phyloP scores from a whole-genome alignment of 2,329 filamentous ascomycete species.

The Cordyceps fumosorosea region DNA sequence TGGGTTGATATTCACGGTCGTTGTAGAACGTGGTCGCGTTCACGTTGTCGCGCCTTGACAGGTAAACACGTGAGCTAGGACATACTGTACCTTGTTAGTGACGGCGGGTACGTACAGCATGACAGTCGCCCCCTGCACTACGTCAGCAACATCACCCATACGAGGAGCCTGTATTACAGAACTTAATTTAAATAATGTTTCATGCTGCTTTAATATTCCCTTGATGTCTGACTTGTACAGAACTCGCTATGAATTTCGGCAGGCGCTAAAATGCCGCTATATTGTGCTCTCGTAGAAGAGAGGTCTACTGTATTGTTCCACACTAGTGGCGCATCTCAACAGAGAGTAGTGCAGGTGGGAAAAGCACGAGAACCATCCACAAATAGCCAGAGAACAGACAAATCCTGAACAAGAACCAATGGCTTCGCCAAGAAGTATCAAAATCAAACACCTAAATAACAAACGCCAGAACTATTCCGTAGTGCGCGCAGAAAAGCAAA shows the following conservation, averaged over 20 bases:
- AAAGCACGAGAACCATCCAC: constrained; percentile 18
- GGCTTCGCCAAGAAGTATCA: background rate
- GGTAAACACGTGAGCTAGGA: constrained; percentile 11
- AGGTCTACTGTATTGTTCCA: background rate
- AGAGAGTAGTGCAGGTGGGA: constrained; percentile 24
- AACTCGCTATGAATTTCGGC: background rate
- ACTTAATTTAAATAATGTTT: too few species aligned
- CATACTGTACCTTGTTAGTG: background rate
- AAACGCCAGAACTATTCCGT: constrained; percentile 27
- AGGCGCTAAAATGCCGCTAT: background rate
- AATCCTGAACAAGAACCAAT: background rate
- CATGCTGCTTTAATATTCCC: too few species aligned
- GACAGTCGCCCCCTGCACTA: background rate
- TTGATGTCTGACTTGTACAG: background rate
- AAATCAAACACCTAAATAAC: constrained; percentile 11
- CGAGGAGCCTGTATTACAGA: background rate
- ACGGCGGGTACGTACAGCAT: constrained; percentile 7
- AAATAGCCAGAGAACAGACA: background rate
- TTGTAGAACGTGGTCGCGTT: constrained; percentile 9
- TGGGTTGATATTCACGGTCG: constrained; percentile 2
- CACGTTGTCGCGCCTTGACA: constrained; percentile 9
- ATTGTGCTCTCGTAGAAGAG: constrained; percentile 4
- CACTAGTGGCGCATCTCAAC: constrained; percentile 7
- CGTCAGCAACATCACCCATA: background rate
- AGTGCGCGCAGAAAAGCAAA: constrained; percentile 23